Base-by-base conservation (phyloP, 805 yeast genomes). In the Isabelozyma pseudorhagii region DNA sequence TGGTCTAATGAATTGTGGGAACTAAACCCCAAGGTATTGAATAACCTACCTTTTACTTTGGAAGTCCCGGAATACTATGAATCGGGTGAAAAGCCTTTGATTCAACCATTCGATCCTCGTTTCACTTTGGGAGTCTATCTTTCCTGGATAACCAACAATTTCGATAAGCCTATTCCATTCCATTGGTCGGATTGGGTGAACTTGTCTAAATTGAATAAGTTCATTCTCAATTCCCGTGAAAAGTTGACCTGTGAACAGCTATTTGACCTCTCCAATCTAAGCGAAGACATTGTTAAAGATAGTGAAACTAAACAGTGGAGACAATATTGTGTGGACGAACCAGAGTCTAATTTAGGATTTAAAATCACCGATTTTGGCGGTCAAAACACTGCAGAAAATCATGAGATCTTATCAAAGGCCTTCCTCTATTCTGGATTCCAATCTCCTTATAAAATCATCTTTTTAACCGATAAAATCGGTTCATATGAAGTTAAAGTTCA, bases 131-230 rank as follows among this genome's bases (percentile, higher is more conserved):
- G 82, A 0, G 78, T 61, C 3, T 80, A 80, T 61, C 54, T 82
- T 27, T 60, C 74, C 46, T 67, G 76, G 51, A 64, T 81, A 13
- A 51, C 53, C 25, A 48, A 55, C 34, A 38, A 39, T 47, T 44
- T 38, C 46, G 41, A 44, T 43, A 14, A 46, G 46, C 42, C 54
- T 45, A 34, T 81, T 0, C 75, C 77, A 34, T 81, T 81, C 54
- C 78, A 79, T 52, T 81, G 85, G 85, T 66, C 73, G n/a, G 85
- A 81, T 55, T 81, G 84, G 84, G 73, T 76, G 1, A 84, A 81
- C 59, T 54, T 79, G 42, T 64, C 78, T 1, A 55, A 58, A 13
- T 56, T 81, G 18, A 69, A 78, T 48, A 59, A 58, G 34, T 64
- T 60, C 43, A 53, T 74, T 15, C 49, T 59, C 7, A 40, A 46